Percentiles rank a stretch among this genome's conserved stretches.
These are phyloP conservation scores for Adansonia grandidieri DNA, from an alignment of 441 rosid genomes.

Conservation along the genomic window DNA sequence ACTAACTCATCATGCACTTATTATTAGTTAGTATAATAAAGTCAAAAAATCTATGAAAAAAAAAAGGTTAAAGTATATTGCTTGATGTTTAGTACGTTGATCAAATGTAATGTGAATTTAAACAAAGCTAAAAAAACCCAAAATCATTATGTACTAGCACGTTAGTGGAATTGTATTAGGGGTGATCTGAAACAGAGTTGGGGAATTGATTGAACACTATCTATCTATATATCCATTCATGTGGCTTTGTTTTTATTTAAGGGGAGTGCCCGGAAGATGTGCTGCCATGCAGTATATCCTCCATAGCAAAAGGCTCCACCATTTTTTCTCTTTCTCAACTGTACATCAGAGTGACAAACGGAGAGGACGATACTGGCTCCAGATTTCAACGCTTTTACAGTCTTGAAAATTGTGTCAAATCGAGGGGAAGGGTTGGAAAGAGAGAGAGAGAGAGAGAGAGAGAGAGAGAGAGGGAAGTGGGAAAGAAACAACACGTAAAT, in stretches of 20 bases:
- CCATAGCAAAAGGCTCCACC: constrained; percentile 16
- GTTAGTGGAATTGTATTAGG: not conserved
- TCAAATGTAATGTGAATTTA: not conserved
- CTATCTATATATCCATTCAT: not conserved
- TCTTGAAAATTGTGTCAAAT: constrained; percentile 61
- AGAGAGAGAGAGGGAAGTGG: not conserved
- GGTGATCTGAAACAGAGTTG: not conserved
- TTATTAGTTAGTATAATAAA: not conserved
- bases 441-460: too few relatives aligned
- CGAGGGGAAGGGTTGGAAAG: constrained; percentile 17
- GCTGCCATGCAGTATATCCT: constrained; percentile 53
- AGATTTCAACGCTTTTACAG: constrained; percentile 67
- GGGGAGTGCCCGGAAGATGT: constrained; percentile 73
- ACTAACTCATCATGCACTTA: not conserved
- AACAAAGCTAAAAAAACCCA: not conserved
- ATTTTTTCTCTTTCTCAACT: constrained; percentile 34
- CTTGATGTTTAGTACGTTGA: not conserved
- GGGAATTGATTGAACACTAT: not conserved
- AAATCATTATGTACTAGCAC: not conserved
- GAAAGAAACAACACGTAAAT: constrained; percentile 66
- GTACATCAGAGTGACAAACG: constrained; percentile 79
- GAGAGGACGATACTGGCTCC: constrained; percentile 90
- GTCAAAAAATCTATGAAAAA: not conserved
- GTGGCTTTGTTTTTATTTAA: constrained; percentile 22
- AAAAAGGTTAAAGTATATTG: not conserved